A percentile compares a stretch with the other conserved stretches of the same genome.
Conservation (phyloP, 129 eudicot genomes). For the Mikania micrantha region DNA sequence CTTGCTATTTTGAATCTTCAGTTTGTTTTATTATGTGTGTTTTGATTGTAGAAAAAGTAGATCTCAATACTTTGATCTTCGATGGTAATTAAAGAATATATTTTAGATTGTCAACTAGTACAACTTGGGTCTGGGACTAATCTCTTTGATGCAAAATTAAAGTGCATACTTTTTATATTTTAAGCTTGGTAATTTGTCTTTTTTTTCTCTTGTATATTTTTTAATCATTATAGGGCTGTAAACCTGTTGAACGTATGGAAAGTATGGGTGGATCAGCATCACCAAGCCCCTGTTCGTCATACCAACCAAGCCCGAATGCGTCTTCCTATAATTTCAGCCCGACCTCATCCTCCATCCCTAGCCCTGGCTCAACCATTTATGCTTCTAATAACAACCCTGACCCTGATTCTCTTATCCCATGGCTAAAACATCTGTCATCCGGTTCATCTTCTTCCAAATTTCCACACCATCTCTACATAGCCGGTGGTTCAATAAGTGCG, state of each 20-base stretch:
- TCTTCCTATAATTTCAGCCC: constrained; percentile 89
- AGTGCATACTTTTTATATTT: not conserved
- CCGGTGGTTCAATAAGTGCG: constrained; percentile 84
- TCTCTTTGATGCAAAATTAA: too few relatives aligned
- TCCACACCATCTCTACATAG: constrained; percentile 70
- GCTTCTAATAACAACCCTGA: constrained; percentile 42
- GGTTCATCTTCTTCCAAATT: constrained; percentile 54
- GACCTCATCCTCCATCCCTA: constrained; percentile 73
- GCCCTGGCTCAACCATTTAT: constrained; percentile 55
- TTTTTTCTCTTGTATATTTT: not conserved
- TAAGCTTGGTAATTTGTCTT: not conserved
- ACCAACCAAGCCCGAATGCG: constrained; percentile 80
- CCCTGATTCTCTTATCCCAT: constrained; percentile 86
- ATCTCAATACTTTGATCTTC: not conserved
- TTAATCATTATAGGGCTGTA: constrained; percentile 58
- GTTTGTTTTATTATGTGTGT: not conserved
- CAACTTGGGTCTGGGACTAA: not conserved
- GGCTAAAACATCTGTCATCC: constrained; percentile 85
- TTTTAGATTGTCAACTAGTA: not conserved
- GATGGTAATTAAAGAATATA: not conserved
- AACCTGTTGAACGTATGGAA: constrained; percentile 58
- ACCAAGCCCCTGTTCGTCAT: constrained; percentile 74
- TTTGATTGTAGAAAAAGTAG: not conserved
- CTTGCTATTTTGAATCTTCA: constrained; percentile 7
- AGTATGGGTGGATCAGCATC: constrained; percentile 59